phyloP scores from a whole-genome alignment of 352 stramenopile species.

The Phytophthora sp. region DNA sequence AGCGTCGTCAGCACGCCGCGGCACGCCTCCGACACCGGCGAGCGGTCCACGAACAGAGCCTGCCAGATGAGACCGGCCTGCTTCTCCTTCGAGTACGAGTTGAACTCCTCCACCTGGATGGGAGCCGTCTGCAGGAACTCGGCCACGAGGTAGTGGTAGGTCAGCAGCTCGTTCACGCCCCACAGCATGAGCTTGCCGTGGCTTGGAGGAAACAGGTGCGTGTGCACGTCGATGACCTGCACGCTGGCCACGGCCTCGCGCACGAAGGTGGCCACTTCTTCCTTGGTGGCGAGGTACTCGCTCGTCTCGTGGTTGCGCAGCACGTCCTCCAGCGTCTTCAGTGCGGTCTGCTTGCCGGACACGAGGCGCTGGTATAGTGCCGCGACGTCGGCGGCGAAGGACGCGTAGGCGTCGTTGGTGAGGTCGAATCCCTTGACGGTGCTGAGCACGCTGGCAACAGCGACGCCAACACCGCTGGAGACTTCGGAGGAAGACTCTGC shows the following conservation, averaged over 20 bases:
- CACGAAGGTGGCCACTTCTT: constrained; percentile 38
- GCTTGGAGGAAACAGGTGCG: constrained; percentile 92
- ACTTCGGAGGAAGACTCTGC: constrained; percentile 37
- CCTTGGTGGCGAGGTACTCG: constrained; percentile 46
- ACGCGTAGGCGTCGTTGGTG: constrained; percentile 35
- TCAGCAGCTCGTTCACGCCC: constrained; percentile 94
- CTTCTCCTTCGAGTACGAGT: constrained; percentile 71
- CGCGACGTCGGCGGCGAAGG: constrained; percentile 56
- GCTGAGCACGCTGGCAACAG: constrained; percentile 47
- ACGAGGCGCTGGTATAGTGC: constrained; percentile 55
- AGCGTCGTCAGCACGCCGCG: constrained; percentile 92
- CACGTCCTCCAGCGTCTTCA: constrained; percentile 45
- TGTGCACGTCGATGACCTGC: constrained; percentile 81
- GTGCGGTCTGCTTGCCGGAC: constrained; percentile 35
- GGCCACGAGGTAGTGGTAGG: constrained; percentile 96
- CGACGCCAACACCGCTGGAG: constrained; percentile 42
- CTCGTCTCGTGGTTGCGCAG: constrained; percentile 44
- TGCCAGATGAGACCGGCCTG: constrained; percentile 92
- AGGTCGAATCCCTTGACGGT: constrained; percentile 50
- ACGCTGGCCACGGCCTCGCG: constrained; percentile 44
- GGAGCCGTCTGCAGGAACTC: constrained; percentile 93
- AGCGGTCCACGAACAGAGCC: constrained; percentile 89
- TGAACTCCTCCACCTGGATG: constrained; percentile 81
- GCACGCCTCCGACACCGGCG: constrained; percentile 91
- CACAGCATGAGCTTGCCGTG: constrained; percentile 93